Evolutionary conservation across 306 rosid species (phyloP), one percentile per base, ranked within the genome.

Genomic region (Amphicarpaea edgeworthii): DNA sequence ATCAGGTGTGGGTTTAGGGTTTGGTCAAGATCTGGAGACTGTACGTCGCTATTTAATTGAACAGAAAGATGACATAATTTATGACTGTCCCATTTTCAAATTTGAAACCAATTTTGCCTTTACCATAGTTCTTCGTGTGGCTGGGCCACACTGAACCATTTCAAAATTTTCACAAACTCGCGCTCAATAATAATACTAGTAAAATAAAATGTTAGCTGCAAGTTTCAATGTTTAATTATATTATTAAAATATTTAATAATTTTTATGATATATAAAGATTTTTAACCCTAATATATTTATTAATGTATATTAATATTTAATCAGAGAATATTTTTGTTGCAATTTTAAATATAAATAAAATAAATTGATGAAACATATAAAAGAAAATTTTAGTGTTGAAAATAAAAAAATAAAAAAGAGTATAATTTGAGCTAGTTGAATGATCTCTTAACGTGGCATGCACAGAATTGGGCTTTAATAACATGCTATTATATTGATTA

Each of bases 1-100:
- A 49, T 12, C 19, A 57, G 62, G 62, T 24, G 61, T 21, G 47
- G 19, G 61, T 51, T 49, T 53, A 53, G 51, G 51, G 51, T 8
- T n/a, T 73, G 70, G 69, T 73, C 78, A 73, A 59, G 69, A 73
- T 73, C 59, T 28, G 58, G 20, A 16, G 45, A 58, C 68, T 72
- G 37, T 57, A 23, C 32, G 7, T 46, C 0, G 4, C 16, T 43
- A 43, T 14, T 67, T n/a, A 67, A 15, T 32, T 68, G 16, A 14
- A 57, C 62, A 43, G 7, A 59, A 21, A 24, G 61, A 16, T 17
- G 59, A 60, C 60, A 16, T 49, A 38, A 47, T 38, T 40, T 37
- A 40, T 23, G 59, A 69, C 17, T 23, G 21, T 28, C 3, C 3
- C 43, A 3, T 49, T 61, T 57, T 57, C 64, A 57, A 57, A 57